Percentiles rank a stretch among this genome's conserved stretches.
Evolutionary conservation across 805 yeast genomes (phyloP).

Genomic region (Starmerella gropengiesseri): DNA sequence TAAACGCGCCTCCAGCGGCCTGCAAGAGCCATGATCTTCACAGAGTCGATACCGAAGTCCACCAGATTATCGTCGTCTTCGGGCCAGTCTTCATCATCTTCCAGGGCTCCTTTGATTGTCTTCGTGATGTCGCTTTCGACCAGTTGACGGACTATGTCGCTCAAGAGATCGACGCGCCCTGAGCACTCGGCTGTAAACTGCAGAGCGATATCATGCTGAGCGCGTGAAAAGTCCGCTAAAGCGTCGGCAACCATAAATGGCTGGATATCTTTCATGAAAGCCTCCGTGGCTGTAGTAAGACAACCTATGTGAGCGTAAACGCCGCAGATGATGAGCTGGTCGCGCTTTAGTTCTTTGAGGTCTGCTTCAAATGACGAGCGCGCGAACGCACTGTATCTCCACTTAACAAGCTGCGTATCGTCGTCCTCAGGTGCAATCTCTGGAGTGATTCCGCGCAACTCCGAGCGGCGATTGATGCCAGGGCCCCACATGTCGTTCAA

Average conservation of each 20-base stretch:
- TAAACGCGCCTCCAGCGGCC: slow-evolving; percentile 15
- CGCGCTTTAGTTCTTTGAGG: slow-evolving; percentile 8
- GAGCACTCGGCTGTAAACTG: slow-evolving; percentile 8
- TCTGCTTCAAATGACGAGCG: slow-evolving; percentile 6
- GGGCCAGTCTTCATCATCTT: slow-evolving; percentile 18
- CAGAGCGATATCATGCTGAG: slow-evolving; percentile 12
- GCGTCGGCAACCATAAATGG: slow-evolving; percentile 18
- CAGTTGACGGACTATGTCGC: background rate
- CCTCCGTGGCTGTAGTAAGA: slow-evolving; percentile 17
- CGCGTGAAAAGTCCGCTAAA: slow-evolving; percentile 11
- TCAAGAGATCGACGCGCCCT: slow-evolving; percentile 3
- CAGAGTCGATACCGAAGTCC: slow-evolving; percentile 17
- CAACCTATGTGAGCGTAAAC: slow-evolving; percentile 20
- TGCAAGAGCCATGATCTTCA: slow-evolving; percentile 16
- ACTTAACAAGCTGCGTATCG: slow-evolving; percentile 12
- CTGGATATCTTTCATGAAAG: slow-evolving; percentile 18
- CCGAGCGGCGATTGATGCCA: slow-evolving; percentile 12
- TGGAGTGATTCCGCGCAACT: slow-evolving; percentile 2
- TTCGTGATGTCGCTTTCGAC: slow-evolving; percentile 8
- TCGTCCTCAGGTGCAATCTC: slow-evolving; percentile 12
- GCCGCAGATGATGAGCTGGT: slow-evolving; percentile 18
- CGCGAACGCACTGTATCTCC: slow-evolving; percentile 18
- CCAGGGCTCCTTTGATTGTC: slow-evolving; percentile 2
- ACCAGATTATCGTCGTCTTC: slow-evolving; percentile 17
- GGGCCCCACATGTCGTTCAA: slow-evolving; percentile 17